Percentiles rank a stretch among this genome's conserved stretches.
Evolutionary conservation across 257 asterid species (phyloP).

Genomic region (Plectranthus barbatus): DNA sequence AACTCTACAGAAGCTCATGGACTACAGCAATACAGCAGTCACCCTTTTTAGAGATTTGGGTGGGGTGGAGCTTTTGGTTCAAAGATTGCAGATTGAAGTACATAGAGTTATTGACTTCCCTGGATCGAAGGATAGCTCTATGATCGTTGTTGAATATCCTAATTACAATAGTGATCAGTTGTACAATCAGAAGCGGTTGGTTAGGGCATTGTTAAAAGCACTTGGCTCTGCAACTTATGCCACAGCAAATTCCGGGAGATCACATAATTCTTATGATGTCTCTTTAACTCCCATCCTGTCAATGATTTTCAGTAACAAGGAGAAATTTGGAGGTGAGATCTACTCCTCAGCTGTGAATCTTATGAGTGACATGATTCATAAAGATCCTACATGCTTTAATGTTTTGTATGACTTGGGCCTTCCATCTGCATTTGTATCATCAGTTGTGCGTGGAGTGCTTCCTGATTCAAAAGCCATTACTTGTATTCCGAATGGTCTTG

Average conservation of each 20-base stretch:
- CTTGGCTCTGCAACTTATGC: constrained; percentile 96
- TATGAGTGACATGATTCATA: constrained; percentile 97
- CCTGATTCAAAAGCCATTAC: constrained; percentile 91
- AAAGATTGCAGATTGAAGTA: constrained; percentile 82
- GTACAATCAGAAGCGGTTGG: constrained; percentile 65
- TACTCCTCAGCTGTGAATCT: constrained; percentile 83
- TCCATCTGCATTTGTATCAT: constrained; percentile 70
- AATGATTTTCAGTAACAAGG: constrained; percentile 71
- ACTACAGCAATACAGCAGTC: constrained; percentile 87
- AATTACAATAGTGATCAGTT: constrained; percentile 36
- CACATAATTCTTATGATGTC: constrained; percentile 68
- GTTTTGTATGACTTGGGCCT: constrained; percentile 84
- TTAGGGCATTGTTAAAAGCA: constrained; percentile 76
- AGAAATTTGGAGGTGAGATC: constrained; percentile 82
- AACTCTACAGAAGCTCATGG: constrained; percentile 91
- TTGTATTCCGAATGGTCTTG: constrained; percentile 88
- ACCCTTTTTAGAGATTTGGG: constrained; percentile 90
- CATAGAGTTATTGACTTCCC: constrained; percentile 58
- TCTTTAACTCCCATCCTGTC: constrained; percentile 73
- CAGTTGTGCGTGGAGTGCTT: constrained; percentile 66
- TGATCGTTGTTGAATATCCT: constrained; percentile 45
- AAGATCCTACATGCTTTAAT: constrained; percentile 84
- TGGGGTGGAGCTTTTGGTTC: constrained; percentile 87
- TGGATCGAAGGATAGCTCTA: constrained; percentile 43
- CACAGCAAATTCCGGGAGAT: constrained; percentile 63